Evolutionary conservation across 768 basidiomycete genomes (phyloP).

Genomic region (Exidia glandulosa): DNA sequence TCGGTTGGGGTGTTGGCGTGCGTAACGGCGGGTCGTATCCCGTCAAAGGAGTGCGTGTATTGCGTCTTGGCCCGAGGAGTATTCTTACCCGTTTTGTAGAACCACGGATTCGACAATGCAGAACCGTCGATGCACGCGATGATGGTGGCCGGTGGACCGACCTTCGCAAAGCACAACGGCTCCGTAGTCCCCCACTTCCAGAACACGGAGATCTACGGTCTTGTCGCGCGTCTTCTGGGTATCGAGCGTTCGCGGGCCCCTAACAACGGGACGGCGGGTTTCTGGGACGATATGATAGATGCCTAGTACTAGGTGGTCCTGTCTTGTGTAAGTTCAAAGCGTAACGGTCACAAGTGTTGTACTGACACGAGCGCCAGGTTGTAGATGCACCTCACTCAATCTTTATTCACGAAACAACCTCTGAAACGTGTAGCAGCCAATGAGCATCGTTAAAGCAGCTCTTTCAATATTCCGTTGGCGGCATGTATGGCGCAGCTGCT

Average conservation of each 20-base stretch:
- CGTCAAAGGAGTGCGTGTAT: not conserved
- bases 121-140: slow-evolving; percentile 74
- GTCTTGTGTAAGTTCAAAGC: too few species aligned
- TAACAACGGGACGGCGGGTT: slow-evolving; percentile 70
- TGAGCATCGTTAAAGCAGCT: too few species aligned
- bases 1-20: slow-evolving; percentile 43
- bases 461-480: too few species aligned
- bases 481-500: too few species aligned
- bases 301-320: too few species aligned
- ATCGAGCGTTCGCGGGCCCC: slow-evolving; percentile 42
- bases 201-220: slow-evolving; percentile 79
- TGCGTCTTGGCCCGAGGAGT: not conserved
- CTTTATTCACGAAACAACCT: too few species aligned
- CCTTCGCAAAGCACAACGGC: slow-evolving; percentile 36
- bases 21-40: not conserved
- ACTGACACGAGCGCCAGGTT: too few species aligned
- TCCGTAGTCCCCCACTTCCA: slow-evolving; percentile 75
- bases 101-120: slow-evolving; percentile 83
- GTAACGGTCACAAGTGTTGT: too few species aligned
- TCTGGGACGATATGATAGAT: slow-evolving; percentile 51
- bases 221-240: slow-evolving; percentile 65
- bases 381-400: too few species aligned
- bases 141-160: slow-evolving; percentile 88
- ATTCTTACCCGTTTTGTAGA: slow-evolving; percentile 29
- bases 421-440: too few species aligned